These are phyloP conservation scores for Coniochaeta prunicola DNA, from an alignment of 2,329 filamentous ascomycete genomes.

Conservation along the genomic window DNA sequence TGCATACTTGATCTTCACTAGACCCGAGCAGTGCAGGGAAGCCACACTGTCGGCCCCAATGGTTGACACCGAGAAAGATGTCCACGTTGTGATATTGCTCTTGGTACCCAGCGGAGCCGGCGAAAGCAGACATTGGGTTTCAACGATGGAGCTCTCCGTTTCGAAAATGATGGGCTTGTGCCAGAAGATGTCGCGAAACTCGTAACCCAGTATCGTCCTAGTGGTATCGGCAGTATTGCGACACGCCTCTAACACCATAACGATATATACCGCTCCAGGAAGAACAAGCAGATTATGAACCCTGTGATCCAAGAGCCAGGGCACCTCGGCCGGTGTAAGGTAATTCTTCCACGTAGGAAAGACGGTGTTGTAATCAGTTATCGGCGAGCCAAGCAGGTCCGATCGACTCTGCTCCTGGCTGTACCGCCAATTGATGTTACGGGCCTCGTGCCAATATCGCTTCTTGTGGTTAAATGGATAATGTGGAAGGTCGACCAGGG, in stretches of 20 bases:
- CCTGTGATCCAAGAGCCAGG: constrained; percentile 40
- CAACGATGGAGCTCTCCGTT: too few species aligned
- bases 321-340: constrained; percentile 11
- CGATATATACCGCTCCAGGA: constrained; percentile 30
- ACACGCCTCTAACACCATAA: constrained; percentile 29
- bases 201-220: too few species aligned
- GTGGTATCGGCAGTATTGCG: too few species aligned
- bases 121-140: too few species aligned
- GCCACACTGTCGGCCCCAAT: too few species aligned
- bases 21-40: too few species aligned
- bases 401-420: constrained; percentile 3
- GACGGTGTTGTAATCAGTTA: background rate
- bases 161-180: too few species aligned
- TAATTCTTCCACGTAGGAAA: constrained; percentile 14
- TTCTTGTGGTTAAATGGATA: constrained; percentile 31
- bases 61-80: too few species aligned
- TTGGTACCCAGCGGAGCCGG: too few species aligned
- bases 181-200: too few species aligned
- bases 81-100: too few species aligned
- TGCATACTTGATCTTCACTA: too few species aligned
- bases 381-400: constrained; percentile 13
- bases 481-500: constrained; percentile 18
- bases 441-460: constrained; percentile 18
- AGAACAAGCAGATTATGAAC: constrained; percentile 41
- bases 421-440: constrained; percentile 1